Evolutionary conservation across 2,329 filamentous ascomycete genomes (phyloP), one percentile per base, ranked within the genome.

Genomic region (Exserohilum turcica): DNA sequence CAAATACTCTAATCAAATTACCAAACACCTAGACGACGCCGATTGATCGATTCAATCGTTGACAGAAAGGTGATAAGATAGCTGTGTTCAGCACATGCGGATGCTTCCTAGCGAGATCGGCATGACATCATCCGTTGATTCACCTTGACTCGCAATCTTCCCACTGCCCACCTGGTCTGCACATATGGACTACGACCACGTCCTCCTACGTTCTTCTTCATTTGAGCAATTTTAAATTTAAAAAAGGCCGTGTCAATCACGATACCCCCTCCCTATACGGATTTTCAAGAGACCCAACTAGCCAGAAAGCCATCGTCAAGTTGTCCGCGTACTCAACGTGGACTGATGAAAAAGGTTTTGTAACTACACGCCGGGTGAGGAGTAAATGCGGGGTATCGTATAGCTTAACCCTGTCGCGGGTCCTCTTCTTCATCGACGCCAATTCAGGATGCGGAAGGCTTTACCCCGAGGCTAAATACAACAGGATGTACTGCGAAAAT

Each of bases 401-500:
- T 15, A 27, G 16, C 21, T 40, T 27, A 29, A 29, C 21, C 19
- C 35, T 32, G n/a, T 9, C 35, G 32, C 2, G 16, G 21, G 4
- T 9, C 12, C 13, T 13, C 12, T 9, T 5, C 21, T 47, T 28
- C 36, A 29, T 13, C 12, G 19, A 37, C 12, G 31, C 29, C 7
- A 10, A 29, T 36, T 31, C 16, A 29, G n/a, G 31, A 42, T 29
- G n/a, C 37, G 36, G 29, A 18, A 0, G 28, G 7, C 18, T 19
- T 42, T 48, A 19, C 37, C 33, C 49, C 49, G 49, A 52, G 49
- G 49, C 49, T 48, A 48, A 48, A 52, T 52, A 42, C 49, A 42
- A 52, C 37, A 48, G 36, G 21, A 29, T 52, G 31, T 52, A 37
- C 31, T 46, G 8, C 49, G 49, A 37, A 16, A 40, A 29, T 48